These are phyloP conservation scores for Alternaria rosae DNA, from an alignment of 2,329 filamentous ascomycete species.

Conservation along the genomic window DNA sequence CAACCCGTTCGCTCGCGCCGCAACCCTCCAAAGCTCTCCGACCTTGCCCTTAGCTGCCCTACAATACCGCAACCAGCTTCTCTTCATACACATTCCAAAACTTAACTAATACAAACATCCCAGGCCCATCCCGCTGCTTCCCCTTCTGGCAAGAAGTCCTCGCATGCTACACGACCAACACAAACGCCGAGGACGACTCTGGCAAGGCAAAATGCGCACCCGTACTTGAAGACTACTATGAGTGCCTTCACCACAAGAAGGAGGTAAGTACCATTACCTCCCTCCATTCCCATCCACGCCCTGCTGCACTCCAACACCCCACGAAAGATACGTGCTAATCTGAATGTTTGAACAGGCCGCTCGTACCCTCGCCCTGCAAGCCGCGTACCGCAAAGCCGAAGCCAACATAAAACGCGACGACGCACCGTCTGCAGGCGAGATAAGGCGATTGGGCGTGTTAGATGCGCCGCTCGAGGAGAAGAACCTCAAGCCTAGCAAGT, in stretches of 20 bases:
- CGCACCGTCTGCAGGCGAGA: constrained; percentile 82
- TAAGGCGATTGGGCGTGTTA: constrained; percentile 84
- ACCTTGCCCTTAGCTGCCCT: no score
- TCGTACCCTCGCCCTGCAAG: constrained; percentile 79
- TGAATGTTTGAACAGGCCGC: constrained; percentile 65
- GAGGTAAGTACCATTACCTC: constrained; percentile 70
- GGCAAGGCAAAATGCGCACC: constrained; percentile 89
- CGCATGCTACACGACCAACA: constrained; percentile 97
- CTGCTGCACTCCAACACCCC: no score
- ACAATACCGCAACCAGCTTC: not conserved
- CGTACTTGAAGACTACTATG: constrained; percentile 94
- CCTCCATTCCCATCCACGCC: not conserved
- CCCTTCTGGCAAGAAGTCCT: constrained; percentile 99
- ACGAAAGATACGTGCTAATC: no score
- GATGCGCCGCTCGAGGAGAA: constrained; percentile 79
- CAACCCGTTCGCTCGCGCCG: no score
- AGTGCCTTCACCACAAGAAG: constrained; percentile 98
- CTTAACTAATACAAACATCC: not conserved
- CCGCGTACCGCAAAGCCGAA: constrained; percentile 80
- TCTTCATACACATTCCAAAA: not conserved
- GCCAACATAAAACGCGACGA: constrained; percentile 79
- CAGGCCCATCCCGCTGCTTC: constrained; percentile 84
- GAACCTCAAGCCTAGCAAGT: constrained; percentile 55
- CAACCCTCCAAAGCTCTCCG: not conserved
- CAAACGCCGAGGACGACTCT: constrained; percentile 75